phyloP scores from a whole-genome alignment of 78 protist species.

The Cavenderia fasciculata region DNA sequence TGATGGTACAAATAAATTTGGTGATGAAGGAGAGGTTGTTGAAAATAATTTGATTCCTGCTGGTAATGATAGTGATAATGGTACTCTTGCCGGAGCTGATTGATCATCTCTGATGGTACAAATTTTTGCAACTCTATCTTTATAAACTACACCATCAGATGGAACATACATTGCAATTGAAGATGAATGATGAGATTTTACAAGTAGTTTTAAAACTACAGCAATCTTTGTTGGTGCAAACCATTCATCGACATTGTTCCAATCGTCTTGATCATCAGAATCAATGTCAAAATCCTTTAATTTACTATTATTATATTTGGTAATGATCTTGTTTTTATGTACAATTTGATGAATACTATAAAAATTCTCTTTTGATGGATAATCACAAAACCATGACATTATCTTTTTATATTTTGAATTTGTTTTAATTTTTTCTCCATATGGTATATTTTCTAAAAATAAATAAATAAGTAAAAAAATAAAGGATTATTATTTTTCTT shows the following conservation, averaged over 20 bases:
- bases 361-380: slow-evolving; percentile 12
- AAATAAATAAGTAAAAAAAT: too few relatives aligned
- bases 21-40: not conserved
- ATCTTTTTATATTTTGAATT: slow-evolving; percentile 27
- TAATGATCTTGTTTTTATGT: slow-evolving; percentile 29
- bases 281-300: not conserved
- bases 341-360: slow-evolving; percentile 69
- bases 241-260: slow-evolving; percentile 62
- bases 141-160: slow-evolving; percentile 64
- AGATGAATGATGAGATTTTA: slow-evolving; percentile 5
- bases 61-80: not conserved
- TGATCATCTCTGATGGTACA: not conserved
- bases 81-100: not conserved
- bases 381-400: slow-evolving; percentile 55
- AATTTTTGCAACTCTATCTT: slow-evolving; percentile 22
- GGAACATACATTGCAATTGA: slow-evolving; percentile 59
- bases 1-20: not conserved
- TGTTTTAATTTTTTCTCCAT: not conserved
- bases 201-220: slow-evolving; percentile 20
- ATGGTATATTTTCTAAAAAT: slow-evolving; percentile 9
- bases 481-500: too few relatives aligned
- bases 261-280: not conserved
- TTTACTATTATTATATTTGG: slow-evolving; percentile 11
- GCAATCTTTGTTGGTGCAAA: slow-evolving; percentile 72
- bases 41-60: too few relatives aligned